Base-by-base conservation (phyloP, 2,329 filamentous ascomycete species). In the Talaromyces sp. region DNA sequence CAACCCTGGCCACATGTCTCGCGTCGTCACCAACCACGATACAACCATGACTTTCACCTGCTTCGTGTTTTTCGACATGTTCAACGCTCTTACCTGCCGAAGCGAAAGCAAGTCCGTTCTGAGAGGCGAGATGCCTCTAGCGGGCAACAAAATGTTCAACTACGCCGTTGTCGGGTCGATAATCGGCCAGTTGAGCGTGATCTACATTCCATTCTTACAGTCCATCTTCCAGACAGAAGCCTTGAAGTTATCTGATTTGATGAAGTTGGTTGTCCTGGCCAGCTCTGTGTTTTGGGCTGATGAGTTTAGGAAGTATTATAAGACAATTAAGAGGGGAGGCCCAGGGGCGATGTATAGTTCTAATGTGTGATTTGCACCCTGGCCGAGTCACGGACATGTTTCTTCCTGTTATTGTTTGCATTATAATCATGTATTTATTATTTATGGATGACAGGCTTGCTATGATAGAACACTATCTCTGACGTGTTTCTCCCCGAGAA, bases 11-110 rank as follows among this genome's bases (percentile, higher is more conserved):
- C 73, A 75, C 50, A 73, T 71, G n/a, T 74, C 76, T 3, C 74
- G 91, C 61, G 81, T 88, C 63, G 90, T 98, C 64, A 96, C 89
- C 1, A 91, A 91, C 57, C 92, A 96, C 69, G 95, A 99, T 78
- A 99, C 95, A 1, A 99, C 95, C 67, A 97, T 99, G 90, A 98
- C 95, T 0, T 99, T 99, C 74, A 99, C 95, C 5, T 96, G 93
- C 78, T 99, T 99, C 73, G 95, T 99, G 52, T 85, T 99, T 60
- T 99, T 98, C 77, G 95, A 99, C 81, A 99, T 99, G 95, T 97
- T 98, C 82, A 98, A 99, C 76, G 95, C 95, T 1, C 82, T 99
- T 23, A 89, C 91, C 16, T 99, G 95, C 77, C 91, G 95, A 55
- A 96, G 90, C 7, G 93, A 96, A 73, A 87, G 85, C 66, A 98